Base-by-base conservation (phyloP, 768 basidiomycete species). In the Cyclocybe cylindracea region DNA sequence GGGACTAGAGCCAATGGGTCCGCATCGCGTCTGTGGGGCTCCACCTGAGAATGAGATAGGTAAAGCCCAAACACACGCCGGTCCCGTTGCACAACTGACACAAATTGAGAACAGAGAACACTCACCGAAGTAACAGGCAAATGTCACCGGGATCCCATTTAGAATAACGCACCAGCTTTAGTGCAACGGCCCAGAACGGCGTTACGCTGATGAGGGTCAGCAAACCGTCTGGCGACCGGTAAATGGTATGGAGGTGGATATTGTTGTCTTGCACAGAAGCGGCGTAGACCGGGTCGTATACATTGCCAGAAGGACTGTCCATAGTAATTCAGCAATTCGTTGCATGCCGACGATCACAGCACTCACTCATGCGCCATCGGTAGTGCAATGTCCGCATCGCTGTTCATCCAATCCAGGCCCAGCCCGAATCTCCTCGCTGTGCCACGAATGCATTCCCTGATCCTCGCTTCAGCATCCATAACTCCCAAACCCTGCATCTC, bases 381-480 rank as follows among this genome's bases (percentile, higher is more conserved):
- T 43, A 89, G 71, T 2, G 87, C 84, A 10, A 87, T 74, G 55
- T 89, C 87, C 0, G 87, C 83, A 56, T 87, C 83, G 4, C 82
- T 78, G 50, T 89, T 89, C 87, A 89, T 87, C 87, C 87, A 89
- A 63, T 89, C 87, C 48, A 70, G 69, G 18, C 87, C 86, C 44
- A 79, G 73, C 3, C 62, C 59, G 61, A 83, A 77, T 6, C 66
- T 63, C 13, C 57, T 43, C 0, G 86, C 86, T 2, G 85, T 87
- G 32, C 72, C 70, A 8, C 68, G 55, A 42, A 87, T 84, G 61
- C 86, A 87, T 10, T 64, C 65, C 56, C 75, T 73, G 29, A 89
- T 70, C n/a, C 82, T 73, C 3, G 74, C 72, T 10, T 72, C 76
- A 2, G 86, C 84, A 48, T 87, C 81, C 7, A 55, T 49, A 1